These are phyloP conservation scores for Vaucheria bursata DNA, from an alignment of 352 stramenopile genomes.

Conservation along the genomic window DNA sequence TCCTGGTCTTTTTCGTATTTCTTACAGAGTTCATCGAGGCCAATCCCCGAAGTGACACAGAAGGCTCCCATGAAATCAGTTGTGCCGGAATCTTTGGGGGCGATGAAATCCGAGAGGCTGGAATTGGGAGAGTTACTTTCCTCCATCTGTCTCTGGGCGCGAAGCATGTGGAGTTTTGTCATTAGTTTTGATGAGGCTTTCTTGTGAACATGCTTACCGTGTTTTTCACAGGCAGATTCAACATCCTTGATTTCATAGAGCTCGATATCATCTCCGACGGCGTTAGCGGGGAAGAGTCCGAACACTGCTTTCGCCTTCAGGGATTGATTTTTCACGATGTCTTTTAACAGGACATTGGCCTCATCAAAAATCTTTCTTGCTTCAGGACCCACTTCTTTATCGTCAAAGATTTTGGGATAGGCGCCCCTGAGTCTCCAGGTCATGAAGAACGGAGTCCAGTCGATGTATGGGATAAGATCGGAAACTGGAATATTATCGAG, in stretches of 20 bases:
- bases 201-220: too few species aligned
- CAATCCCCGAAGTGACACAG: background rate
- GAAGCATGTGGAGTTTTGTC: too few species aligned
- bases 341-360: conserved; percentile 65
- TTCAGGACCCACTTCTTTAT: conserved; percentile 81
- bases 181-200: too few species aligned
- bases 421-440: conserved; percentile 90
- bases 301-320: conserved; percentile 80
- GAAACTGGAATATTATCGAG: conserved; percentile 70
- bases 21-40: background rate
- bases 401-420: conserved; percentile 97
- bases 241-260: too few species aligned
- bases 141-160: too few species aligned
- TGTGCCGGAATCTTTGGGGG: background rate
- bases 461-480: conserved; percentile 87
- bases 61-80: background rate
- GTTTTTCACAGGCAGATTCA: too few species aligned
- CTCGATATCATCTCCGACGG: conserved; percentile 54
- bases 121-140: background rate
- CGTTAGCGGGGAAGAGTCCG: conserved; percentile 82
- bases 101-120: background rate
- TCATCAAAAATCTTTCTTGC: conserved; percentile 94
- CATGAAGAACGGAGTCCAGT: conserved; percentile 99
- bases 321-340: conserved; percentile 84
- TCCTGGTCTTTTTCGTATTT: background rate